A percentile compares a stretch with the other conserved stretches of the same genome.
Evolutionary conservation across 768 basidiomycete genomes (phyloP).

Genomic region (Strobilomyces confusus): DNA sequence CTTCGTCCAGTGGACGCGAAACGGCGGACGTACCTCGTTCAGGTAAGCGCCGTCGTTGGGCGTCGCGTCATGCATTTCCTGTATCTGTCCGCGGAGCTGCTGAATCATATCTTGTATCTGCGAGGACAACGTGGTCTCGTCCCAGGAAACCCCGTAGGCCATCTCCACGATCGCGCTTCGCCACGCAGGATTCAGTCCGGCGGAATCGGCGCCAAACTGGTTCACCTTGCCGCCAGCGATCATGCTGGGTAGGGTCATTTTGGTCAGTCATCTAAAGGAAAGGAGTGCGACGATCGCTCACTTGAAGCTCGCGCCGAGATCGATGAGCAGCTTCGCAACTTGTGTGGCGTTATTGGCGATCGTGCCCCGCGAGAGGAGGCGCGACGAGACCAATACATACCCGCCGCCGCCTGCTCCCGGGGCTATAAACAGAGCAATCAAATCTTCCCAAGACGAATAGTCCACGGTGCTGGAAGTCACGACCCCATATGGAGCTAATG

Average conservation of each 20-base stretch:
- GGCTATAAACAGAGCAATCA: constrained; percentile 12
- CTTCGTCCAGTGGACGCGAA: too few species aligned
- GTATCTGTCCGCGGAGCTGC: not conserved
- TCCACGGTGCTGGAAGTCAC: not conserved
- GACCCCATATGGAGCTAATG: constrained; percentile 9
- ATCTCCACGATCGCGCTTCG: constrained; percentile 33
- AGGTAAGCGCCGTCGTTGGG: not conserved
- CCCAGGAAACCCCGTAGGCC: constrained; percentile 9
- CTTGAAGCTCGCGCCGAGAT: not conserved
- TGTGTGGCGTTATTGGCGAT: constrained; percentile 20
- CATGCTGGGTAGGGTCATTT: constrained; percentile 28
- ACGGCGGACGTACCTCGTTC: too few species aligned
- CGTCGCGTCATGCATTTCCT: not conserved
- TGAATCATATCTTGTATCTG: constrained; percentile 12
- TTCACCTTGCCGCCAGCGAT: constrained; percentile 44
- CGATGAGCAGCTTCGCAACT: constrained; percentile 22
- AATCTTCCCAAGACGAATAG: constrained; percentile 21
- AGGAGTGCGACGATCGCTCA: not conserved
- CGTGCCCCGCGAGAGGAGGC: constrained; percentile 32
- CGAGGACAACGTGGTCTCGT: constrained; percentile 10
- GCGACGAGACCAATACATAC: constrained; percentile 15
- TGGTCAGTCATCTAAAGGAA: not conserved
- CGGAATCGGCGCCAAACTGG: constrained; percentile 32
- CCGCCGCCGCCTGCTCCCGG: constrained; percentile 10
- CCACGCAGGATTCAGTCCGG: constrained; percentile 48